Conservation (phyloP, 805 yeast genomes). For the Kazachstania psychrophila region DNA sequence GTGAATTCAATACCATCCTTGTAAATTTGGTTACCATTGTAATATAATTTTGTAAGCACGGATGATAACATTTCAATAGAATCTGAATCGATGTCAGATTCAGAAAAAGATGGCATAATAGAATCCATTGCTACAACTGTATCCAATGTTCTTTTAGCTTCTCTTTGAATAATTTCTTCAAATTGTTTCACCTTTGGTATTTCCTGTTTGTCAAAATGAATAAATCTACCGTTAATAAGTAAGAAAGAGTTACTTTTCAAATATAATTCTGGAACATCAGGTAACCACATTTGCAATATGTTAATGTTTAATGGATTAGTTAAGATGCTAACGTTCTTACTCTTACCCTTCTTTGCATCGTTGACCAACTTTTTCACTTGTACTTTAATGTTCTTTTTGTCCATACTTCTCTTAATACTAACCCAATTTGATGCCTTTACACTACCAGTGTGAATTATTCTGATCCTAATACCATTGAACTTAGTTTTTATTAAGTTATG, state of each 20-base stretch:
- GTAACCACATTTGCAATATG: conserved; percentile 19
- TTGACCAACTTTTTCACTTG: not conserved
- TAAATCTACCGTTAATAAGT: conserved; percentile 47
- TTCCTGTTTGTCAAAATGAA: conserved; percentile 29
- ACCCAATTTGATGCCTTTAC: conserved; percentile 16
- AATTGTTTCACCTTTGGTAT: conserved; percentile 25
- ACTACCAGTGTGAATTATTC: conserved; percentile 30
- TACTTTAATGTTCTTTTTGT: not conserved
- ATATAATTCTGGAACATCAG: conserved; percentile 14
- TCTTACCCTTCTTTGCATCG: too few relatives aligned
- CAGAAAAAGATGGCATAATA: conserved; percentile 12
- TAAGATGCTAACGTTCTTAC: not conserved
- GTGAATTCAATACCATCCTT: conserved; percentile 34
- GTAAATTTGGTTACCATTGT: conserved; percentile 20
- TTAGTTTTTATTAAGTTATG: conserved; percentile 23
- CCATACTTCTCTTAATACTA: conserved; percentile 6
- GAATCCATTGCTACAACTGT: conserved; percentile 21
- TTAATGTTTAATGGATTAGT: conserved; percentile 4
- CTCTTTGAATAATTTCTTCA: conserved; percentile 37
- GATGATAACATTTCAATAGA: conserved; percentile 42
- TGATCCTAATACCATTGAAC: conserved; percentile 32
- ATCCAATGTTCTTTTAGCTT: conserved; percentile 38
- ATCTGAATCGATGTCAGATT: conserved; percentile 26
- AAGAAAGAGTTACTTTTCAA: conserved; percentile 33
- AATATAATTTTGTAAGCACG: conserved; percentile 36